Evolutionary conservation across 2,329 filamentous ascomycete genomes (phyloP), one percentile per base, ranked within the genome.

Genomic region (Fusarium neocosmosporiellum): DNA sequence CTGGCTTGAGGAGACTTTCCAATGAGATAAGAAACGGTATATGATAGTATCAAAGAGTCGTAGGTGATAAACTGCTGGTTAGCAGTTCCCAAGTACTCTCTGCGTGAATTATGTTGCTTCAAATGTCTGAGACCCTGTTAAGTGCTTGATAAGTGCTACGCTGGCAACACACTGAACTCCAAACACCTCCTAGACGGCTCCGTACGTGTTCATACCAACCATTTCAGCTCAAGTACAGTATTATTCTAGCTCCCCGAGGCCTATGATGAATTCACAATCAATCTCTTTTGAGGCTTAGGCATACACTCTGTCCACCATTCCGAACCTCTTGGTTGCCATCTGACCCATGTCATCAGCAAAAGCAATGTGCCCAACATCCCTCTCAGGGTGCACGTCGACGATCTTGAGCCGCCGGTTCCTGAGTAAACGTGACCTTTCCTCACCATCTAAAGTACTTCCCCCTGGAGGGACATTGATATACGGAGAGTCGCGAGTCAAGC

Each of bases 1-100:
- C 2, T 76, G 75, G 75, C 29, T 77, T 29, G n/a, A 59, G 20
- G 63, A 67, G 54, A 70, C 53, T 18, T 55, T 55, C 14, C 20
- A 24, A 20, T 55, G 24, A 55, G 14, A 24, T 27, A 5, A 33
- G 11, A n/a, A 13, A 20, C 13, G 13, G 9, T 2, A 7, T 31
- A 22, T 54, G 10, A 11, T 7, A 50, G 24, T 3, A 29, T 29
- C 9, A 29, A 29, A 29, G 22, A 24, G 22, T 16, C 24, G 22
- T 24, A 16, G 14, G 27, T 29, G 27, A 43, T 16, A 4, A 22
- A 46, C 2, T 24, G 8, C 24, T 5, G 22, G 16, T 24, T 16
- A 5, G 41, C 27, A 8, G 27, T 7, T 29, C 27, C 9, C 7
- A 2, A 8, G 27, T 29, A 29, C 27, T 8, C 27, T 5, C 6